These are phyloP conservation scores for Geotrichum klebahnii DNA, from an alignment of 1,139 yeast genomes.

Conservation along the genomic window DNA sequence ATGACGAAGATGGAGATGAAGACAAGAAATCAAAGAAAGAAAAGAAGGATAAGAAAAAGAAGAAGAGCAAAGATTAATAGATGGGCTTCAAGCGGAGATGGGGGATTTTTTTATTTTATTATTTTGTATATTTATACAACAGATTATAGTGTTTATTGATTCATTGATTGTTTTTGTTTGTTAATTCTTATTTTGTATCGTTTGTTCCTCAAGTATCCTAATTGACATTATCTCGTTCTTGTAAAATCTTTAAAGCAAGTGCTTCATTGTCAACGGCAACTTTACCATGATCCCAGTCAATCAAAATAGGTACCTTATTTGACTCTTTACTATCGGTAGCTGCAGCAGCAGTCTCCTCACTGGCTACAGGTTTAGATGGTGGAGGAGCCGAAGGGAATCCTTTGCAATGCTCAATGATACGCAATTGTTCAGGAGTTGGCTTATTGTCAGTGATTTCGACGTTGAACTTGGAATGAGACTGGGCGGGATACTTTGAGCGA, in stretches of 20 bases:
- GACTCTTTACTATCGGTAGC: neutral
- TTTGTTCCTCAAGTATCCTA: too few relatives aligned
- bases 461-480: slow-evolving; percentile 32
- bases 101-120: too few relatives aligned
- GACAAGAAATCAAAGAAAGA: slow-evolving; percentile 16
- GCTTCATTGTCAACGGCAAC: slow-evolving; percentile 41
- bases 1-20: slow-evolving; percentile 9
- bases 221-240: too few relatives aligned
- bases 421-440: slow-evolving; percentile 37
- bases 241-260: slow-evolving; percentile 38
- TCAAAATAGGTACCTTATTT: slow-evolving; percentile 35
- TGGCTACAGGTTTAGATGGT: neutral
- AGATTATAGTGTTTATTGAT: neutral
- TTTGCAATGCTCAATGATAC: slow-evolving; percentile 10
- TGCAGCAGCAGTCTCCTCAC: neutral
- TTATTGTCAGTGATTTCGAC: slow-evolving; percentile 35
- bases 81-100: too few relatives aligned
- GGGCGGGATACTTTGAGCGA: slow-evolving; percentile 28
- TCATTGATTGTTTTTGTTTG: too few relatives aligned
- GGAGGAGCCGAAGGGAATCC: slow-evolving; percentile 11
- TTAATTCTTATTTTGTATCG: too few relatives aligned
- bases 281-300: slow-evolving; percentile 40
- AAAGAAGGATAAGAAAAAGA: slow-evolving; percentile 20
- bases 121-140: neutral
- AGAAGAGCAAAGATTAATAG: slow-evolving; percentile 17